A percentile compares a stretch with the other conserved stretches of the same genome.
phyloP scores from a whole-genome alignment of 2,329 filamentous ascomycete species.

The Ploettnerulaceae sp. region DNA sequence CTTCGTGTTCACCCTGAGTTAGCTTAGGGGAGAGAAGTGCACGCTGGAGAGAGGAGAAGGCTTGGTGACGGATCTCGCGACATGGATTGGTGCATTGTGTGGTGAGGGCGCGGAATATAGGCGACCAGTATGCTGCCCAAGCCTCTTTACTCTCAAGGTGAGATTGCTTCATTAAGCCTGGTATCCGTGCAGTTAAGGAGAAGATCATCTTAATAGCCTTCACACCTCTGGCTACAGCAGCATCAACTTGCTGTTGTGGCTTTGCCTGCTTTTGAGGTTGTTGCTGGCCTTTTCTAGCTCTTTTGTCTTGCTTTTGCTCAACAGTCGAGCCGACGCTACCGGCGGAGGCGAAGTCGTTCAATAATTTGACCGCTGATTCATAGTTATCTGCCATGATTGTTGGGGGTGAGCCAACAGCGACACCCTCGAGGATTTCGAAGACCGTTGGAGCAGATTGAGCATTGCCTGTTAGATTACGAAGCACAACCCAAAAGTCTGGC shows the following conservation, averaged over 20 bases:
- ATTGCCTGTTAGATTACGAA: slow-evolving; percentile 68
- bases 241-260: slow-evolving; percentile 52
- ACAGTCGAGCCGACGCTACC: slow-evolving; percentile 66
- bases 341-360: slow-evolving; percentile 85
- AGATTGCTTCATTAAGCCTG: slow-evolving; percentile 84
- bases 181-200: slow-evolving; percentile 74
- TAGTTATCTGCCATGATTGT: slow-evolving; percentile 95
- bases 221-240: slow-evolving; percentile 69
- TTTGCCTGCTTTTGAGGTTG: slow-evolving; percentile 43
- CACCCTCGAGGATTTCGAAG: slow-evolving; percentile 80
- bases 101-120: slow-evolving; percentile 84
- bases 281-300: slow-evolving; percentile 37
- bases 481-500: slow-evolving; percentile 92
- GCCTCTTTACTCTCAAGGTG: slow-evolving; percentile 87
- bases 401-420: slow-evolving; percentile 65
- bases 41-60: slow-evolving; percentile 80
- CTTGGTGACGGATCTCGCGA: slow-evolving; percentile 84
- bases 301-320: slow-evolving; percentile 62
- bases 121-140: slow-evolving; percentile 97
- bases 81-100: slow-evolving; percentile 92
- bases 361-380: slow-evolving; percentile 74
- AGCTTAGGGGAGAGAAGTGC: slow-evolving; percentile 81
- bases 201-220: slow-evolving; percentile 80
- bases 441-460: slow-evolving; percentile 69
- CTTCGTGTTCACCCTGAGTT: slow-evolving; percentile 75